Conservation (phyloP, 192 early-diverging fungal genomes). For the Phycomyces nitens region DNA sequence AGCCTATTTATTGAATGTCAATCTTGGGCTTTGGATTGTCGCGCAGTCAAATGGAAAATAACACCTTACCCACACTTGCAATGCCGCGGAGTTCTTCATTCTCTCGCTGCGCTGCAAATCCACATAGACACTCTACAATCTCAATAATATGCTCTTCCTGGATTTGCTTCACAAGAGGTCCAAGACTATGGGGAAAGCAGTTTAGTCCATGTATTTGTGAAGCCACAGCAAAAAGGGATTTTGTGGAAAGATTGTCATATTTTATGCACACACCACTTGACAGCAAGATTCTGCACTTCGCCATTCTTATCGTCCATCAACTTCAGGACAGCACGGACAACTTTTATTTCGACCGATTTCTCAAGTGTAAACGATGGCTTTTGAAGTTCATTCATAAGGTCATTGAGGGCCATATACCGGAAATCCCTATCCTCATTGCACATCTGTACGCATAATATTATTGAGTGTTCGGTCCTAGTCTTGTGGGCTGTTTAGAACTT, state of each 20-base stretch:
- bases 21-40: neutral
- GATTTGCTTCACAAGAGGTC: slow-evolving; percentile 72
- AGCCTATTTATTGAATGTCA: slow-evolving; percentile 18
- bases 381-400: slow-evolving; percentile 71
- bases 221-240: neutral
- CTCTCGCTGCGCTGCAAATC: slow-evolving; percentile 48
- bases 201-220: neutral
- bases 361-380: slow-evolving; percentile 57
- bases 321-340: slow-evolving; percentile 45
- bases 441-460: slow-evolving; percentile 40
- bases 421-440: slow-evolving; percentile 71
- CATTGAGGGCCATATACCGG: slow-evolving; percentile 82
- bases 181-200: slow-evolving; percentile 49
- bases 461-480: neutral
- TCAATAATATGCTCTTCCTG: slow-evolving; percentile 64
- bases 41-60: neutral
- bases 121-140: slow-evolving; percentile 68
- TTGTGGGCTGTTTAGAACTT: neutral
- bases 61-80: slow-evolving; percentile 68
- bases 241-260: neutral
- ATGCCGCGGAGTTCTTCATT: slow-evolving; percentile 76
- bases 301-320: slow-evolving; percentile 79
- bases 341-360: slow-evolving; percentile 61
- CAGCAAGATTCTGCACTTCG: slow-evolving; percentile 81
- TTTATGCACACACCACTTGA: slow-evolving; percentile 52